Conservation (phyloP, 371 early-diverging fungal genomes). For the Mortierella sp. region DNA sequence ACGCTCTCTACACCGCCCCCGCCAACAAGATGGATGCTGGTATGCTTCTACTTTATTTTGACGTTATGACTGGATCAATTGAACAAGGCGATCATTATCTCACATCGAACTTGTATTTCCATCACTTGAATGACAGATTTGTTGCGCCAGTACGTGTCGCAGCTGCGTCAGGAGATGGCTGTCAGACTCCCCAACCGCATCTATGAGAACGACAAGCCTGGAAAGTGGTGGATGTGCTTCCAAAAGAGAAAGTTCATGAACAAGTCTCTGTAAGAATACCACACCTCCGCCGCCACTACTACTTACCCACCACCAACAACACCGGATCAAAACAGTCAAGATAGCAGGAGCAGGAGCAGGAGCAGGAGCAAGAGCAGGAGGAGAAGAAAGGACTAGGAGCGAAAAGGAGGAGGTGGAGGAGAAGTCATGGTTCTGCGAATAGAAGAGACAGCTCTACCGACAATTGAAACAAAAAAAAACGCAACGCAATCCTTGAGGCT, state of each 20-base stretch:
- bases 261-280: conserved; percentile 69
- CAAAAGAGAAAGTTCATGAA: conserved; percentile 98
- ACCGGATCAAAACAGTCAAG: not conserved
- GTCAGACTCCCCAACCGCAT: conserved; percentile 81
- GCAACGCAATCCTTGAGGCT: not conserved
- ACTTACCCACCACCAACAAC: not conserved
- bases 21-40: conserved; percentile 82
- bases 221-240: conserved; percentile 99
- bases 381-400: not conserved
- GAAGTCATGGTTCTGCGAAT: not conserved
- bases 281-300: not conserved
- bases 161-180: conserved; percentile 92
- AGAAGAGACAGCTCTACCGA: not conserved
- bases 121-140: conserved; percentile 66
- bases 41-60: conserved; percentile 41
- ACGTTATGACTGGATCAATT: not conserved
- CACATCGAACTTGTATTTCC: not conserved
- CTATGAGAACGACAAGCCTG: conserved; percentile 85
- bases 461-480: not conserved
- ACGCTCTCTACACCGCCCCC: conserved; percentile 88
- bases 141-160: conserved; percentile 89
- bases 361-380: not conserved
- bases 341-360: not conserved
- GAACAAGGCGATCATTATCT: not conserved
- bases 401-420: not conserved